Conservation (phyloP, 2,329 filamentous ascomycete species). For the Ceratocystis huliohia region DNA sequence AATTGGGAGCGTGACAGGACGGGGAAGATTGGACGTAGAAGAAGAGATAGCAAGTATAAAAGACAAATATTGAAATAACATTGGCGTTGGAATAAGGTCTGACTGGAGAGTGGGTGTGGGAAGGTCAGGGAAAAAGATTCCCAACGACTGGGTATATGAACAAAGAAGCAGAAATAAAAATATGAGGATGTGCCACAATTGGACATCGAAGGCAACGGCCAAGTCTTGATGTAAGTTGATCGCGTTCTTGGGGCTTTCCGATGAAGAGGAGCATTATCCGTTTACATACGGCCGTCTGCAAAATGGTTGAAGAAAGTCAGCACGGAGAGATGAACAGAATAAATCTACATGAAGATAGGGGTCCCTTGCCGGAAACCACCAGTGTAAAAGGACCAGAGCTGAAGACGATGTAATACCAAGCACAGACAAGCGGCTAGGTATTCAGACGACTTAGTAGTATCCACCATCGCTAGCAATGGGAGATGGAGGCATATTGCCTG, state of each 20-base stretch:
- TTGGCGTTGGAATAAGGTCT: neutral
- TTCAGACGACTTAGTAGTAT: constrained; percentile 31
- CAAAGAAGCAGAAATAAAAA: constrained; percentile 18
- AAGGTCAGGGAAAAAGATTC: neutral
- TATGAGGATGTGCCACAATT: neutral
- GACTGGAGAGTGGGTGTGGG: neutral
- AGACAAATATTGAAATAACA: constrained; percentile 3
- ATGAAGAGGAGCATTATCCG: neutral
- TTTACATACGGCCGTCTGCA: constrained; percentile 1
- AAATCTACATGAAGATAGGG: neutral
- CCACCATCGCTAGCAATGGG: constrained; percentile 52
- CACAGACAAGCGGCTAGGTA: neutral
- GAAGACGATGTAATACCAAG: neutral
- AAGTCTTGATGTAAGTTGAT: neutral
- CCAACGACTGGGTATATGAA: constrained; percentile 20
- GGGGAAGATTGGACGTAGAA: neutral
- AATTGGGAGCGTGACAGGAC: neutral
- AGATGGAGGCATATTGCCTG: constrained; percentile 47
- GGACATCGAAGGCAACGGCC: neutral
- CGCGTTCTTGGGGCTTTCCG: neutral
- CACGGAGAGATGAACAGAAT: neutral
- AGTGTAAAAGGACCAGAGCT: neutral
- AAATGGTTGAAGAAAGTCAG: constrained; percentile 2
- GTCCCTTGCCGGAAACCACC: too few relatives aligned
- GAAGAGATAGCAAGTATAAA: constrained; percentile 4